A percentile compares a stretch with the other conserved stretches of the same genome.
These are phyloP conservation scores for Neophaeococcomyces mojaviensis DNA, from an alignment of 2,329 filamentous ascomycete genomes.

Conservation along the genomic window DNA sequence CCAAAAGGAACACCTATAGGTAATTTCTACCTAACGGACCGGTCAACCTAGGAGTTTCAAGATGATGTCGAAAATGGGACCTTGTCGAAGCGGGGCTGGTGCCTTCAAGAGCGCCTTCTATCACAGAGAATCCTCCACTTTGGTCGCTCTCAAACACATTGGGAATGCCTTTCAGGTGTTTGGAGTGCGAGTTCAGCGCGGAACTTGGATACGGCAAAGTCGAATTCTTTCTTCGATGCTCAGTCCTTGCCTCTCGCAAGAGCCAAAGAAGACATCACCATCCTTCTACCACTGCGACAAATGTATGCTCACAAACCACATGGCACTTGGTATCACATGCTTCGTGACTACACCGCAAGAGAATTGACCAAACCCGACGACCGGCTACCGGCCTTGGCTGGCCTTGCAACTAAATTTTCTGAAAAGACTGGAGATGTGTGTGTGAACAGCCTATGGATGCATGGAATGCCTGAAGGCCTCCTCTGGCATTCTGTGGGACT, in stretches of 20 bases:
- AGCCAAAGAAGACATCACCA: neutral
- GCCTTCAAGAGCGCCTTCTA: neutral
- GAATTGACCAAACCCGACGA: neutral
- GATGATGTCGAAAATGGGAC: too few species aligned
- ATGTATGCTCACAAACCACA: neutral
- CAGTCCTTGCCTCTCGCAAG: neutral
- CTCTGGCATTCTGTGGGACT: too few species aligned
- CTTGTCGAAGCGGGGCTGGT: neutral
- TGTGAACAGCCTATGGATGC: too few species aligned
- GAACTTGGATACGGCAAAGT: neutral
- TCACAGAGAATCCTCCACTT: neutral
- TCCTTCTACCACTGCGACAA: neutral
- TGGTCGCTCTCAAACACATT: too few species aligned
- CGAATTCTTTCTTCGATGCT: neutral
- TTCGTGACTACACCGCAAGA: neutral
- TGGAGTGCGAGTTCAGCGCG: neutral
- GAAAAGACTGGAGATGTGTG: too few species aligned
- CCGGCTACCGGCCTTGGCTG: slow-evolving; percentile 1
- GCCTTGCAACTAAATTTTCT: neutral
- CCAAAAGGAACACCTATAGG: too few species aligned
- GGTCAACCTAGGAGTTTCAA: too few species aligned
- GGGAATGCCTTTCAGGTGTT: neutral
- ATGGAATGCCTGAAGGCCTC: too few species aligned
- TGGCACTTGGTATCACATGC: neutral
- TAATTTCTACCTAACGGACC: too few species aligned